Evolutionary conservation across 2,329 filamentous ascomycete species (phyloP), one percentile per base, ranked within the genome.

Genomic region (Penicillium sp.): DNA sequence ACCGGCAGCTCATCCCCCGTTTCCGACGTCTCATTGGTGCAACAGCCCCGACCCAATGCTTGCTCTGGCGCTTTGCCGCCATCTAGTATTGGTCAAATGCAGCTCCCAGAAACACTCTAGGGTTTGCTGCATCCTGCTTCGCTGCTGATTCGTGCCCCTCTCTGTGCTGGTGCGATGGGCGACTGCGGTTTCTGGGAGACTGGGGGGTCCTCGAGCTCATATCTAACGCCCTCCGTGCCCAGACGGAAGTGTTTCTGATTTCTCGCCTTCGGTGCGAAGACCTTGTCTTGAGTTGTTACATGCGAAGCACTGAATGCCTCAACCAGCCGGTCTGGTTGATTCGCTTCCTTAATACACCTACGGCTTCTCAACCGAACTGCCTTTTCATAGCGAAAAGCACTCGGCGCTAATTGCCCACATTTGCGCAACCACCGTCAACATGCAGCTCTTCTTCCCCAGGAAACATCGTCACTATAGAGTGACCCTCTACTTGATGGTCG

Each of bases 381-480:
- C 44, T 41, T 18, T n/a, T 40, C 43, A 13, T 20, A 9, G 28
- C 28, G 13, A 53, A 46, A n/a, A 45, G n/a, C 4, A 33, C 25
- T 49, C 48, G n/a, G 36, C 14, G 20, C 27, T 39, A 18, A 20
- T 35, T 45, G 28, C n/a, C 31, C 35, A 22, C 20, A 31, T 31
- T 28, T 11, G 20, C 18, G 9, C 16, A 38, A 46, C n/a, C 27
- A 46, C 51, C 38, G 48, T 40, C 63, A 64, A 50, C 54, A 71
- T 73, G 65, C 78, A 76, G 40, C 60, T 60, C 48, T 54, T 60
- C 66, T 70, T 84, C 48, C 79, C 82, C 18, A 76, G 75, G 62
- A 71, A 76, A 64, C 84, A 82, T 76, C 77, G 79, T 49, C 71
- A 78, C 25, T 77, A 79, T 38, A 77, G 75, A 57, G 55, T 79